phyloP scores from a whole-genome alignment of 2,329 filamentous ascomycete genomes.

The Cladosporium austrohemisphaericum region DNA sequence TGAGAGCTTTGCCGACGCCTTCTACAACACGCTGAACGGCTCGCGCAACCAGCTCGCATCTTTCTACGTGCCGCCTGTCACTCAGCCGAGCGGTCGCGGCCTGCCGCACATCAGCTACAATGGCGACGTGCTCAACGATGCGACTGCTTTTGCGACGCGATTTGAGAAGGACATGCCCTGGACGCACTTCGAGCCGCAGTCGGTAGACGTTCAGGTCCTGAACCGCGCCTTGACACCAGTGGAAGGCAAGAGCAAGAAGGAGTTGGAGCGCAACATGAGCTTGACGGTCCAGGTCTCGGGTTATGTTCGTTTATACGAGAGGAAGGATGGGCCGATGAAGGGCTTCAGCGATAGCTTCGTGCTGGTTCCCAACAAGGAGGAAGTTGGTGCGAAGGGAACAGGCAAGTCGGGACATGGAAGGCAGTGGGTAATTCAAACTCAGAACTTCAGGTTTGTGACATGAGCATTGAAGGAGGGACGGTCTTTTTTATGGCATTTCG shows the following conservation, averaged over 20 bases:
- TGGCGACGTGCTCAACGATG: constrained; percentile 62
- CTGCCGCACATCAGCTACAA: constrained; percentile 73
- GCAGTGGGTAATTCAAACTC: constrained; percentile 41
- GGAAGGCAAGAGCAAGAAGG: constrained; percentile 29
- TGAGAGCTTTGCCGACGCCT: constrained; percentile 66
- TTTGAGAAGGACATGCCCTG: constrained; percentile 63
- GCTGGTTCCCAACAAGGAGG: constrained; percentile 59
- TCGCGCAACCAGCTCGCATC: constrained; percentile 53
- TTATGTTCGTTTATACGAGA: constrained; percentile 61
- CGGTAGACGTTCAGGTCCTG: constrained; percentile 72
- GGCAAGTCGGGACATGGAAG: constrained; percentile 31
- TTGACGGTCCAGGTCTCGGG: constrained; percentile 73
- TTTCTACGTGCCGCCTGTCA: constrained; percentile 66
- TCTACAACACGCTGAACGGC: constrained; percentile 70
- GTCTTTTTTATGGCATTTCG: constrained; percentile 1
- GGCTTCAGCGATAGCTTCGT: constrained; percentile 79
- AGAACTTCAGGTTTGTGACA: constrained; percentile 43
- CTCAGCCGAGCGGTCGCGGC: constrained; percentile 50
- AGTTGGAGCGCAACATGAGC: constrained; percentile 58
- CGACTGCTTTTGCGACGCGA: constrained; percentile 62
- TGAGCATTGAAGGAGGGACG: constrained; percentile 25
- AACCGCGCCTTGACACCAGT: constrained; percentile 51
- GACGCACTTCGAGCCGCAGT: constrained; percentile 68
- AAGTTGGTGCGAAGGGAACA: constrained; percentile 29
- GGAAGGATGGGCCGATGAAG: constrained; percentile 58